Conservation (phyloP, 2,329 filamentous ascomycete species). For the Sclerotinia subarctica region DNA sequence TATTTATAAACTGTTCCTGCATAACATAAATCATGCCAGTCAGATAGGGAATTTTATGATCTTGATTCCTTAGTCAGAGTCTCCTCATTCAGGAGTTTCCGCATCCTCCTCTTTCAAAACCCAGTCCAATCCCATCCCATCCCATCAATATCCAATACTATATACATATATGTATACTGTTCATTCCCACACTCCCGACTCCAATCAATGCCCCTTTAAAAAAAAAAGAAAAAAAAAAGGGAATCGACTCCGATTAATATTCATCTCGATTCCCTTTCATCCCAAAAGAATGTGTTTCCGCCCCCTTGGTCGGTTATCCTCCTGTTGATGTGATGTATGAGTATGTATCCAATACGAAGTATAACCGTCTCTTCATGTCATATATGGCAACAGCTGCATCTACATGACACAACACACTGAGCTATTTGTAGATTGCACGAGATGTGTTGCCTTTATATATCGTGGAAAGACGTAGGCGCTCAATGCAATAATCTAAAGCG, state of each 20-base stretch:
- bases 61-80: too few species aligned
- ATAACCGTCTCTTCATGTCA: background rate
- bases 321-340: background rate
- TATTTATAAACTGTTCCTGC: background rate
- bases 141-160: too few species aligned
- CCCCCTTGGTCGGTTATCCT: background rate
- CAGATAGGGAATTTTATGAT: background rate
- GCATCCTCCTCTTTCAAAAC: too few species aligned
- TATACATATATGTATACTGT: too few species aligned
- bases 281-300: constrained; percentile 10
- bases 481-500: background rate
- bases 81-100: too few species aligned
- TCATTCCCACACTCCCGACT: too few species aligned
- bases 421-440: background rate
- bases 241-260: too few species aligned
- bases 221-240: too few species aligned
- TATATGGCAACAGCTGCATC: background rate
- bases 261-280: background rate
- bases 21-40: background rate
- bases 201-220: too few species aligned
- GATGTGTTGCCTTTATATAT: background rate
- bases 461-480: background rate
- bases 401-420: background rate
- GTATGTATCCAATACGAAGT: background rate
- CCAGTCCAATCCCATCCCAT: too few species aligned